These are phyloP conservation scores for Ogataea henricii DNA, from an alignment of 805 yeast genomes.

Conservation along the genomic window DNA sequence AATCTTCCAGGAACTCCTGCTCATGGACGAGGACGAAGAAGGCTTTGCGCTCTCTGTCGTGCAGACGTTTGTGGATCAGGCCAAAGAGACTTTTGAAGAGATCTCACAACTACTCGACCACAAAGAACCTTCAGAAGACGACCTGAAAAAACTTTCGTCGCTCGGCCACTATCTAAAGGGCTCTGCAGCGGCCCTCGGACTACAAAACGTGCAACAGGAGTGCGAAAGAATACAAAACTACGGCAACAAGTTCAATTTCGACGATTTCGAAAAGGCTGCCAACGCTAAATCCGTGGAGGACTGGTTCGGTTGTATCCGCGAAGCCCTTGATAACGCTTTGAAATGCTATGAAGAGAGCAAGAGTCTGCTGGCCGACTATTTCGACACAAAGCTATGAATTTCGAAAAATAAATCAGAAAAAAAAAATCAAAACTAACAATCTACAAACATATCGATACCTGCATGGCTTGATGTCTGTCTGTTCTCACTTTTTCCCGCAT, in stretches of 20 bases:
- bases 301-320: conserved; percentile 46
- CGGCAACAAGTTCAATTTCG: conserved; percentile 52
- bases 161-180: conserved; percentile 95
- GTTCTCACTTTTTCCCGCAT: neutral
- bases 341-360: conserved; percentile 53
- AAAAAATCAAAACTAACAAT: neutral
- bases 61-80: conserved; percentile 87
- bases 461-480: conserved; percentile 1
- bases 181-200: conserved; percentile 90
- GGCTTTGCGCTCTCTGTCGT: conserved; percentile 81
- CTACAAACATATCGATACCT: neutral
- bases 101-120: conserved; percentile 56
- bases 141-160: conserved; percentile 62
- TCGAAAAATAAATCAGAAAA: too few species aligned
- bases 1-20: conserved; percentile 81
- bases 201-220: conserved; percentile 75
- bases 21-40: conserved; percentile 96
- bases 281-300: conserved; percentile 35
- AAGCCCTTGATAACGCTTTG: conserved; percentile 55
- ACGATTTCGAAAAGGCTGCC: conserved; percentile 29
- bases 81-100: conserved; percentile 71
- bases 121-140: conserved; percentile 33
- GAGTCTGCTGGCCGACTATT: conserved; percentile 52
- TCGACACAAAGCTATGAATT: conserved; percentile 39
- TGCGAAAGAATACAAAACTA: conserved; percentile 94